phyloP scores from a whole-genome alignment of 2,329 filamentous ascomycete species.

The Spiromastix sp. region DNA sequence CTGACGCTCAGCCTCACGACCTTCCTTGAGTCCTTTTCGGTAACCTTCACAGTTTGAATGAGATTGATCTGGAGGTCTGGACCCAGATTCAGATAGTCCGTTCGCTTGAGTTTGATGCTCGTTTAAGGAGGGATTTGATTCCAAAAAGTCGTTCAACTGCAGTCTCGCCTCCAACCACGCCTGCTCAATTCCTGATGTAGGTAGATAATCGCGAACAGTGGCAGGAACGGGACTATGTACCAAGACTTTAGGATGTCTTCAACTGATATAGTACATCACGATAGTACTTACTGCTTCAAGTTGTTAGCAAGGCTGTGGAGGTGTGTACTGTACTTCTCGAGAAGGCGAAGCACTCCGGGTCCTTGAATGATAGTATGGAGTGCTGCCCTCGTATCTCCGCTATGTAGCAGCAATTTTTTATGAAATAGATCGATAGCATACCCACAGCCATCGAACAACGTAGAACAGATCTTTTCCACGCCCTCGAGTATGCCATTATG shows the following conservation, averaged over 20 bases:
- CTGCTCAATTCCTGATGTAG: background rate
- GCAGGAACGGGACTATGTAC: background rate
- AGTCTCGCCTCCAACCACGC: background rate
- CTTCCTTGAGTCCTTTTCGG: background rate
- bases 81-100: background rate
- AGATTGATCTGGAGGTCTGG: background rate
- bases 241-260: background rate
- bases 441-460: background rate
- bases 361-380: background rate
- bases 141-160: background rate
- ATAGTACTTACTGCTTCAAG: background rate
- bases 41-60: background rate
- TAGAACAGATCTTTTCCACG: background rate
- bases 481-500: background rate
- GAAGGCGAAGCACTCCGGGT: background rate
- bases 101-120: background rate
- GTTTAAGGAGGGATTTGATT: background rate
- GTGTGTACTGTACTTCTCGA: background rate
- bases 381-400: background rate
- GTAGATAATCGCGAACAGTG: background rate
- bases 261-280: background rate
- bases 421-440: background rate
- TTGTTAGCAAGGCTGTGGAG: too few species aligned
- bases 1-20: background rate
- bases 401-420: background rate